phyloP scores from a whole-genome alignment of 2,329 filamentous ascomycete species.

The Xylariaceae sp. region DNA sequence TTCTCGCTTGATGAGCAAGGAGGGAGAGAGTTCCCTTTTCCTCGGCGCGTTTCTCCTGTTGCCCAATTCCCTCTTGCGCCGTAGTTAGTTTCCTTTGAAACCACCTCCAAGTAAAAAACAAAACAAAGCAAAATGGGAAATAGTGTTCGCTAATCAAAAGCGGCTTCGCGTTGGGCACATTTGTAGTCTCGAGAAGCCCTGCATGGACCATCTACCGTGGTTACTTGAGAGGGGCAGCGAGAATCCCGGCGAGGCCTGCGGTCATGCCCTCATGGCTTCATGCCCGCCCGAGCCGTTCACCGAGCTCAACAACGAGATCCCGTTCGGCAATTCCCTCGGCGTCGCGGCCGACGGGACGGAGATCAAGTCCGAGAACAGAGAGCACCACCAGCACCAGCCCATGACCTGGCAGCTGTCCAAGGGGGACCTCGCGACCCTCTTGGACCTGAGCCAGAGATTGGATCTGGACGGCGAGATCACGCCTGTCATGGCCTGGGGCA shows the following conservation, averaged over 20 bases:
- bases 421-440: constrained; percentile 70
- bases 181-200: constrained; percentile 81
- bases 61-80: not conserved
- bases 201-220: constrained; percentile 85
- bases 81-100: constrained; percentile 2
- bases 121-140: constrained; percentile 12
- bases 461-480: constrained; percentile 88
- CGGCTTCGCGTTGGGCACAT: constrained; percentile 30
- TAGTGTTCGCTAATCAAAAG: constrained; percentile 40
- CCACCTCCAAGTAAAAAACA: not conserved
- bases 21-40: constrained; percentile 16
- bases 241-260: constrained; percentile 65
- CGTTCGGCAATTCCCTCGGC: constrained; percentile 45
- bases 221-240: constrained; percentile 58
- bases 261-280: constrained; percentile 89
- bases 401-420: constrained; percentile 77
- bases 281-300: constrained; percentile 67
- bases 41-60: constrained; percentile 9
- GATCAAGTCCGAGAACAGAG: constrained; percentile 43
- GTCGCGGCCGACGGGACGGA: constrained; percentile 14
- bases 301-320: constrained; percentile 45
- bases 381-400: constrained; percentile 35
- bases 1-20: constrained; percentile 21
- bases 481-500: constrained; percentile 90
- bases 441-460: constrained; percentile 77